Base-by-base conservation (phyloP, 2,329 filamentous ascomycete genomes). In the Knufia fluminis region DNA sequence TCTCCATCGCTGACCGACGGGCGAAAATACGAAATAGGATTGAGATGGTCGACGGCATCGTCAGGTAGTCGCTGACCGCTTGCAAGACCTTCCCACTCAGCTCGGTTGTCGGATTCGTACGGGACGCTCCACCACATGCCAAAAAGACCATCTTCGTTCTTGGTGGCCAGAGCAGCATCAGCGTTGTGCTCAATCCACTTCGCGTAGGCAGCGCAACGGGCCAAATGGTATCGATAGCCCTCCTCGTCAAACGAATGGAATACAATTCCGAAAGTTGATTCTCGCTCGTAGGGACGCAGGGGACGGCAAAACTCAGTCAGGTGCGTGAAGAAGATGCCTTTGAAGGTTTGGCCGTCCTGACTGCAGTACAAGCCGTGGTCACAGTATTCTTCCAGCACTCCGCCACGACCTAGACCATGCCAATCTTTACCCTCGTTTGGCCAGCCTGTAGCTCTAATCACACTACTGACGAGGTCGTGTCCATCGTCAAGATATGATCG, bases 321-420 rank as follows among this genome's bases (percentile, higher is more conserved):
- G 62, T 96, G 91, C 62, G 94, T 86, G 68, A 95, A 94, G 72
- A 90, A 95, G 50, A 96, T 91, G 23, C 87, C 86, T 65, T 96
- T 97, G 77, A 96, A 96, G 0, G 86, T 89, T 60, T 96, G 90
- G 0, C 76, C 77, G 59, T 97, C 78, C 64, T 96, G 89, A 16
- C 80, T 88, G 64, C 90, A 96, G 36, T 70, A 75, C 2, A 79
- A 86, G 16, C 69, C 70, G 2, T 81, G 78, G 63, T 97, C 91
- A 62, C 91, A 96, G 31, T 75, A 68, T 42, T 97, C 91, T 63
- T 95, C 88, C 36, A 97, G 67, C 23, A 96, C 77, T 1, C 91
- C 91, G 16, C 77, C 77, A 3, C 85, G 78, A 22, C 90, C 90
- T 0, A 95, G 73, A 0, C 88, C 87, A 33, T 75, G 71, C 87